Conservation (phyloP, 441 rosid genomes). For the Raphanus hybrid region DNA sequence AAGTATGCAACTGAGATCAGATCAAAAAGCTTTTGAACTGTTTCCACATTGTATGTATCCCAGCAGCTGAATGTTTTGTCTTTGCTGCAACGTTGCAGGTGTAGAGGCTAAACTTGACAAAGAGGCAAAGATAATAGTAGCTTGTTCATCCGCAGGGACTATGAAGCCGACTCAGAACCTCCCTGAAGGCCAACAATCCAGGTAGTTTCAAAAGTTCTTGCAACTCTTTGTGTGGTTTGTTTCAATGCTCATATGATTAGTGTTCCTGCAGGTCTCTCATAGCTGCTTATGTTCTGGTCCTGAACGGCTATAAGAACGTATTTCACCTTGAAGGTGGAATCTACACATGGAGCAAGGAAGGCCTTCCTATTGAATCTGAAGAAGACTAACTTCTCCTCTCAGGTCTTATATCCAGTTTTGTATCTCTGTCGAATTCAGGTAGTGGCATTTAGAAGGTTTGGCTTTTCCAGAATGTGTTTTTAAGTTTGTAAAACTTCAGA, state of each 20-base stretch:
- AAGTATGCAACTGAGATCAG: slow-evolving; percentile 45
- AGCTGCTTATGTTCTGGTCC: slow-evolving; percentile 89
- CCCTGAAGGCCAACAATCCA: slow-evolving; percentile 95
- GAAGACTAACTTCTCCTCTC: slow-evolving; percentile 34
- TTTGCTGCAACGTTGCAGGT: slow-evolving; percentile 43
- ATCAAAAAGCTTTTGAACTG: too few species aligned
- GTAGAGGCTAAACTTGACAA: slow-evolving; percentile 79
- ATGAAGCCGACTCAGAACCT: slow-evolving; percentile 88
- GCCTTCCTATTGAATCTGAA: slow-evolving; percentile 63
- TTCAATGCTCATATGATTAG: slow-evolving; percentile 16
- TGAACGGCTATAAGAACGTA: slow-evolving; percentile 77
- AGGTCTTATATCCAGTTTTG: slow-evolving; percentile 32
- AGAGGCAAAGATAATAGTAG: slow-evolving; percentile 88
- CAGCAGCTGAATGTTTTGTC: not conserved
- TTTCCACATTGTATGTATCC: too few species aligned
- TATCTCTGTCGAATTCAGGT: slow-evolving; percentile 30
- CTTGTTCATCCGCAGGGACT: slow-evolving; percentile 88
- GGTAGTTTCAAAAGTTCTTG: slow-evolving; percentile 47
- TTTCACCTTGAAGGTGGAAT: slow-evolving; percentile 93
- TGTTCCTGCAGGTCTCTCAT: slow-evolving; percentile 71
- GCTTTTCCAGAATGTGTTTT: slow-evolving; percentile 18
- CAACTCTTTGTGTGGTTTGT: too few species aligned
- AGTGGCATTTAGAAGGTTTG: slow-evolving; percentile 34
- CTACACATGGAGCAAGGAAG: slow-evolving; percentile 82
- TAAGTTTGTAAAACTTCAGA: slow-evolving; percentile 30